These are phyloP conservation scores for Cucurbita pepo DNA, from an alignment of 306 rosid species.

Conservation along the genomic window DNA sequence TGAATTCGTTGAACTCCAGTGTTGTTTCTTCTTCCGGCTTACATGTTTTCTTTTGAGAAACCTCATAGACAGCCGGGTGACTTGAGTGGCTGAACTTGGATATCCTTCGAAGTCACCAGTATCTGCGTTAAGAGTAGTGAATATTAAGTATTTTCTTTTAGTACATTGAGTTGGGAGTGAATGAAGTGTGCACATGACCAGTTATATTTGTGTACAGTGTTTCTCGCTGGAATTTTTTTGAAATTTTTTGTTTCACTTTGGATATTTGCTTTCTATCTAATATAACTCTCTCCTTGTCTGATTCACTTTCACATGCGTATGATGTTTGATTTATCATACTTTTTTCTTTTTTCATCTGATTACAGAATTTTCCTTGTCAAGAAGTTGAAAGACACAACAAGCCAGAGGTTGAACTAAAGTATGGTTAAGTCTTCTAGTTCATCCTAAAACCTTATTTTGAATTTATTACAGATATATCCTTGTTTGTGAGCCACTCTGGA, in stretches of 20 bases:
- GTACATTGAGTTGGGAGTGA: neutral
- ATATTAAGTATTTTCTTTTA: neutral
- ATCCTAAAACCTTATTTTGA: neutral
- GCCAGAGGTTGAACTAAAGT: slow-evolving; percentile 94
- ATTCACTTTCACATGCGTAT: neutral
- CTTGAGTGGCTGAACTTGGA: neutral
- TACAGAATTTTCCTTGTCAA: slow-evolving; percentile 94
- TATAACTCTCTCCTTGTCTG: neutral
- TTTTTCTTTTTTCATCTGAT: neutral
- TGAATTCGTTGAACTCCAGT: neutral
- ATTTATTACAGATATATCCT: neutral
- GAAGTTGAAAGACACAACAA: slow-evolving; percentile 99
- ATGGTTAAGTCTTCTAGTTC: slow-evolving; percentile 9
- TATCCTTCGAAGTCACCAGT: neutral
- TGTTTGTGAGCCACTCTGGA: neutral
- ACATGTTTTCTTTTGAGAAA: neutral
- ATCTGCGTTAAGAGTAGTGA: neutral
- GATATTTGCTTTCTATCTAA: neutral
- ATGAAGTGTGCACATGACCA: neutral
- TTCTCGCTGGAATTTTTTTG: neutral
- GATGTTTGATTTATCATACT: neutral
- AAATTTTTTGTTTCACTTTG: neutral
- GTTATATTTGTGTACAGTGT: neutral
- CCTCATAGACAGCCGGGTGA: neutral
- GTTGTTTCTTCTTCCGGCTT: neutral